Conservation (phyloP, 805 yeast genomes). For the Ogataea corticis region DNA sequence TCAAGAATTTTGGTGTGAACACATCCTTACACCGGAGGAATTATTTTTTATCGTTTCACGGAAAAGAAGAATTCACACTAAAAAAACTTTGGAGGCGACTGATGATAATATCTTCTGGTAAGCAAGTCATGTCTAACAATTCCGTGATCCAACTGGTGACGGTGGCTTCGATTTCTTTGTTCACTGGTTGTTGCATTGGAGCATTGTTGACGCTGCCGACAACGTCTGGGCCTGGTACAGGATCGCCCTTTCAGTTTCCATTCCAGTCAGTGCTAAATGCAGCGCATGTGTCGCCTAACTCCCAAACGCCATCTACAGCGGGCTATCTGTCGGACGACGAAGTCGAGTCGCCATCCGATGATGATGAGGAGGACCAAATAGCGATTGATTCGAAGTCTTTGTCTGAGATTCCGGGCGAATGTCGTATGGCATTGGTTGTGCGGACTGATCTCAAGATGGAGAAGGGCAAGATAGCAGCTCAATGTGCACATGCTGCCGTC, state of each 20-base stretch:
- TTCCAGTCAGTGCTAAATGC: conserved; percentile 13
- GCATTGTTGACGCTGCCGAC: conserved; percentile 23
- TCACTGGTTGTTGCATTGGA: conserved; percentile 34
- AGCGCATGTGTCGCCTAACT: conserved; percentile 7
- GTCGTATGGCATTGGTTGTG: conserved; percentile 82
- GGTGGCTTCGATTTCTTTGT: conserved; percentile 27
- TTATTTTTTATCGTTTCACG: no score
- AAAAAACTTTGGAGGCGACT: no score
- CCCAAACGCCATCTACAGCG: conserved; percentile 25
- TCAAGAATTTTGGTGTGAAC: conserved; percentile 41
- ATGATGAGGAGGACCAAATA: conserved; percentile 38
- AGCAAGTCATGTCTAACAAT: conserved; percentile 8
- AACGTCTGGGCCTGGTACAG: conserved; percentile 10
- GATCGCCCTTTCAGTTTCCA: conserved; percentile 17
- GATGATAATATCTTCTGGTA: no score
- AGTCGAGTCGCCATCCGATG: conserved; percentile 7
- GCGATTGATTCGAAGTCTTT: conserved; percentile 61
- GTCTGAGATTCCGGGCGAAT: conserved; percentile 75
- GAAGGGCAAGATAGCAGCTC: conserved; percentile 96
- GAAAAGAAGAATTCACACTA: no score
- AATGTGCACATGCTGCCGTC: conserved; percentile 96
- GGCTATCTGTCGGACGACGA: conserved; percentile 28
- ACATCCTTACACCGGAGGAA: conserved; percentile 3
- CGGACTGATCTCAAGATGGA: conserved; percentile 90
- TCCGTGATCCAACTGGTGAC: conserved; percentile 17